Conservation (phyloP, 345 rosid species). For the Ceriops decandra region DNA sequence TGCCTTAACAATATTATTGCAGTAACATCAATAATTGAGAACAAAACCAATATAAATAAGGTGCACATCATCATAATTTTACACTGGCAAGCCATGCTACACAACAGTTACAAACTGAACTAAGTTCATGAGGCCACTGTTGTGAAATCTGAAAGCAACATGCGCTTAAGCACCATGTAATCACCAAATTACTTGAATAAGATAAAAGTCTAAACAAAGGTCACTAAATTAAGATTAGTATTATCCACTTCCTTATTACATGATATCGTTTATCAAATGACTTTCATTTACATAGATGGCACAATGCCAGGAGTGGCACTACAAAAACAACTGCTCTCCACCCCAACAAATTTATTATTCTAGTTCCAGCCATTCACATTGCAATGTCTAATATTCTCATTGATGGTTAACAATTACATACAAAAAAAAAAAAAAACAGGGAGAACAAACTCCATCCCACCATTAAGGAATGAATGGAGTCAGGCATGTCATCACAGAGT, state of each 20-base stretch:
- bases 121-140: background rate
- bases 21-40: background rate
- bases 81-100: background rate
- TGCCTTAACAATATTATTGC: constrained; percentile 1
- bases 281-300: too few species aligned
- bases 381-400: too few species aligned
- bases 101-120: background rate
- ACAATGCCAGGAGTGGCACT: too few species aligned
- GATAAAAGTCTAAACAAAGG: background rate
- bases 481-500: background rate
- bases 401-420: too few species aligned
- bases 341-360: too few species aligned
- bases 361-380: too few species aligned
- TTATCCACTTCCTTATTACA: too few species aligned
- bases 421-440: too few species aligned
- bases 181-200: background rate
- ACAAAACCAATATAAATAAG: background rate
- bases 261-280: too few species aligned
- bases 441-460: background rate
- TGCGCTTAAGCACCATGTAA: background rate
- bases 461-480: background rate
- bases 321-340: too few species aligned
- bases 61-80: too few species aligned
- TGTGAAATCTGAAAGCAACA: background rate
- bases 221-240: background rate